A percentile compares a stretch with the other conserved stretches of the same genome.
Evolutionary conservation across 176 grass and related monocot genomes (phyloP).

Genomic region (Aegilops umbellulata): DNA sequence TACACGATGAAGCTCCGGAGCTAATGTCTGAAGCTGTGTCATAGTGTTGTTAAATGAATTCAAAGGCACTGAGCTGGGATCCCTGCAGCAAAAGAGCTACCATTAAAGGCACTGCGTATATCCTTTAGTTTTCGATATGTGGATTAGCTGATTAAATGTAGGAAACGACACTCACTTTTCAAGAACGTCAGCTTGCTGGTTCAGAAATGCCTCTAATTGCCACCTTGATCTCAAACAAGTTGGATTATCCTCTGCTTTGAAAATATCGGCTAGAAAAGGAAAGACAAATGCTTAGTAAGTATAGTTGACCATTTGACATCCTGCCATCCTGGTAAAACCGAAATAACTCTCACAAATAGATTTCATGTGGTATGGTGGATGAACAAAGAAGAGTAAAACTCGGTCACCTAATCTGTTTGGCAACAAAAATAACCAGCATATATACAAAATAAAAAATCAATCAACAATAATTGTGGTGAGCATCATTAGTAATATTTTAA

Average conservation of each 20-base stretch:
- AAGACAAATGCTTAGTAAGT: slow-evolving; percentile 8
- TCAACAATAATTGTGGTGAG: too few species aligned
- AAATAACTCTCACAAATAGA: slow-evolving; percentile 3
- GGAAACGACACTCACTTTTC: slow-evolving; percentile 60
- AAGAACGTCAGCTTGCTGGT: slow-evolving; percentile 86
- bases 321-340: not conserved
- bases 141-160: slow-evolving; percentile 23
- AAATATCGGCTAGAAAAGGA: slow-evolving; percentile 56
- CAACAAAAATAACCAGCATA: not conserved
- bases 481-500: not conserved
- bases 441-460: not conserved
- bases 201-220: slow-evolving; percentile 96
- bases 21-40: slow-evolving; percentile 74
- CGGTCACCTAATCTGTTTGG: not conserved
- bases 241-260: slow-evolving; percentile 56
- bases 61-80: slow-evolving; percentile 71
- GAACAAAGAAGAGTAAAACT: not conserved
- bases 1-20: slow-evolving; percentile 89
- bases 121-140: slow-evolving; percentile 2
- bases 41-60: slow-evolving; percentile 86
- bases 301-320: not conserved
- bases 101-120: slow-evolving; percentile 16
- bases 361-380: not conserved
- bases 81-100: slow-evolving; percentile 46
- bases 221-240: slow-evolving; percentile 80